Conservation (phyloP, 1,284 basidiomycete species). For the Peniophora sp. region DNA sequence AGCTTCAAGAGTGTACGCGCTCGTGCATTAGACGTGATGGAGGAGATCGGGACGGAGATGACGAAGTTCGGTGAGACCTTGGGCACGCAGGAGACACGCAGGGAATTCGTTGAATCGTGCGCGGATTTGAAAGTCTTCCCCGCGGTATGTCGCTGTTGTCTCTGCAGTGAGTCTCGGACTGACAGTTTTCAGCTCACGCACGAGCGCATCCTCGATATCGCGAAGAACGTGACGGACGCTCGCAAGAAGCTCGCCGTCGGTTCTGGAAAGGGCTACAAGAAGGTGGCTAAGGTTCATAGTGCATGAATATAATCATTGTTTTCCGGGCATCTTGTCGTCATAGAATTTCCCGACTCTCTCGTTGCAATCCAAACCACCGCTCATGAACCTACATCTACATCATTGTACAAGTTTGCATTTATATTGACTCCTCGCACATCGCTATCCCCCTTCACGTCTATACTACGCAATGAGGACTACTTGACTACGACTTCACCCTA, state of each 20-base stretch:
- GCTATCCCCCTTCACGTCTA: no score
- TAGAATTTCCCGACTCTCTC: no score
- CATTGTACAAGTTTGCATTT: no score
- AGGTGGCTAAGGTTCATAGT: slow-evolving; percentile 31
- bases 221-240: slow-evolving; percentile 59
- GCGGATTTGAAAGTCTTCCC: slow-evolving; percentile 26
- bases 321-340: no score
- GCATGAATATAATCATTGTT: background rate
- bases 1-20: slow-evolving; percentile 56
- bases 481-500: no score
- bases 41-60: slow-evolving; percentile 47
- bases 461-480: no score
- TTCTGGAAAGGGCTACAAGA: slow-evolving; percentile 56
- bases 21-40: slow-evolving; percentile 41
- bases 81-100: slow-evolving; percentile 42
- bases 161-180: slow-evolving; percentile 1
- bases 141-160: slow-evolving; percentile 28
- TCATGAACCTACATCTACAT: no score
- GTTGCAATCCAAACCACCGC: no score
- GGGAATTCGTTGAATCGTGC: slow-evolving; percentile 44
- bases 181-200: slow-evolving; percentile 43
- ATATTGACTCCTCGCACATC: no score
- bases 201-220: slow-evolving; percentile 53
- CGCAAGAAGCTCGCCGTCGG: slow-evolving; percentile 67
- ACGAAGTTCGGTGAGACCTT: slow-evolving; percentile 41